These are phyloP conservation scores for Skeletonema grethae DNA, from an alignment of 108 stramenopile genomes.

Conservation along the genomic window DNA sequence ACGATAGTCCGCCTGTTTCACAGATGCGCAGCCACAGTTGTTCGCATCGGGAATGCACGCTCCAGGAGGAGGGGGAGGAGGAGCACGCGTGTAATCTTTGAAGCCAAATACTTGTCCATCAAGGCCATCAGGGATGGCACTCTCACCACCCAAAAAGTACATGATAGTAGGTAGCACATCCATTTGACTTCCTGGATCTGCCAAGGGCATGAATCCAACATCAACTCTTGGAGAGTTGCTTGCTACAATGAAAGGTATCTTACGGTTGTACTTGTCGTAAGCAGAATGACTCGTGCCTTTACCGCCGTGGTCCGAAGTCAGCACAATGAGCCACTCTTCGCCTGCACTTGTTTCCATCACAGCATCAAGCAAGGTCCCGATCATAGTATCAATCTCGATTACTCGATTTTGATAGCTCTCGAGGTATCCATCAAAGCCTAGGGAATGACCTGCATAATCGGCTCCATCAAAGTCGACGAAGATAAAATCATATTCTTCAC, in stretches of 20 bases:
- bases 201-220: neutral
- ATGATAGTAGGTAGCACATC: neutral
- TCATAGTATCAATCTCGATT: neutral
- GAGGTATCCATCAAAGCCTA: constrained; percentile 16
- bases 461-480: constrained; percentile 20
- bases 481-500: constrained; percentile 12
- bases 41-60: neutral
- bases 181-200: constrained; percentile 2
- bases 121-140: neutral
- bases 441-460: constrained; percentile 6
- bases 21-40: neutral
- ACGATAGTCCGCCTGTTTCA: constrained; percentile 35
- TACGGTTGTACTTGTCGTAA: neutral
- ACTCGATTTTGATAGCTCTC: constrained; percentile 4
- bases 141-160: neutral
- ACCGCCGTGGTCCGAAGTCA: constrained; percentile 19
- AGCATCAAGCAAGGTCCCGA: constrained; percentile 10
- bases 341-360: constrained; percentile 9
- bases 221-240: constrained; percentile 1
- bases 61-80: constrained; percentile 1
- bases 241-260: constrained; percentile 1
- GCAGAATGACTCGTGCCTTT: constrained; percentile 8
- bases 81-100: neutral
- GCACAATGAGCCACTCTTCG: constrained; percentile 17
- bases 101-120: neutral